Percentiles rank a stretch among this genome's conserved stretches.
phyloP scores from a whole-genome alignment of 1,139 yeast species.

The Candida neerlandica region DNA sequence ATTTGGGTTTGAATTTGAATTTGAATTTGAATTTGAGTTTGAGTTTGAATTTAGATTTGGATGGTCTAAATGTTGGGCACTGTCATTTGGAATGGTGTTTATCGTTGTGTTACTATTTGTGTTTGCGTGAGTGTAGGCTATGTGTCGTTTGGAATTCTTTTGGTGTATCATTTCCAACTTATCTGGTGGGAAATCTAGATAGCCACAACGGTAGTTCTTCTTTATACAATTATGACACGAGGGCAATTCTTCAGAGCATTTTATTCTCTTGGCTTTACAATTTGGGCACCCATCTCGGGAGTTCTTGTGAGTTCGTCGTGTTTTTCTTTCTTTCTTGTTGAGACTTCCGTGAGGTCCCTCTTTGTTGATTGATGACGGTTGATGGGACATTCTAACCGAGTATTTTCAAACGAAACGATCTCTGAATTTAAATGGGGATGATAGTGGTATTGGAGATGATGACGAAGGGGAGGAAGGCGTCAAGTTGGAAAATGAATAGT shows the following conservation, averaged over 20 bases:
- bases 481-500: no score
- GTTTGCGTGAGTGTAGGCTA: slow-evolving; percentile 6
- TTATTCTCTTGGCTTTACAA: slow-evolving; percentile 47
- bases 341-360: background rate
- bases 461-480: no score
- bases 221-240: slow-evolving; percentile 43
- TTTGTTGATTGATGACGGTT: background rate
- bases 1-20: background rate
- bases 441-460: background rate
- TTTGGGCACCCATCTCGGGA: slow-evolving; percentile 50
- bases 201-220: slow-evolving; percentile 45
- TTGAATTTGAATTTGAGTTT: background rate
- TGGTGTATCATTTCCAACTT: slow-evolving; percentile 34
- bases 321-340: slow-evolving; percentile 36
- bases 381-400: background rate
- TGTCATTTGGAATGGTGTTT: background rate
- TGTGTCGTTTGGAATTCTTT: slow-evolving; percentile 32
- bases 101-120: background rate
- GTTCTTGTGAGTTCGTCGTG: slow-evolving; percentile 48
- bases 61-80: background rate
- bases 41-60: background rate
- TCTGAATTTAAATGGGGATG: background rate
- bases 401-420: background rate
- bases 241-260: slow-evolving; percentile 49
- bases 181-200: slow-evolving; percentile 44